These are phyloP conservation scores for Penicillium sp. DNA, from an alignment of 2,329 filamentous ascomycete species.

Conservation along the genomic window DNA sequence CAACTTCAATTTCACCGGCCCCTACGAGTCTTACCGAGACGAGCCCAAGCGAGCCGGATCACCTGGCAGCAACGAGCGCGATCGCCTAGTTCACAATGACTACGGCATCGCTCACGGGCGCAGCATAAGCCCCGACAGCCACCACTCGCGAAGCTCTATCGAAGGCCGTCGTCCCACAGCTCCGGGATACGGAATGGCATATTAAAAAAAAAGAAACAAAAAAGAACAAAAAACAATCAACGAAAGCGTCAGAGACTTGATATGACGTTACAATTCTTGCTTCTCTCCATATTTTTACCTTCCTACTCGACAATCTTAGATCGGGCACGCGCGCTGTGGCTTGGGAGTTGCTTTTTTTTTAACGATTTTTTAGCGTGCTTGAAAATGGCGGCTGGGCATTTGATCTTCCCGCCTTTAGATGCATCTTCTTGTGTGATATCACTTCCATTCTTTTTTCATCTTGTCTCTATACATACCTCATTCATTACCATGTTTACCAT, in stretches of 20 bases:
- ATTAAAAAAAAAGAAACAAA: constrained; percentile 20
- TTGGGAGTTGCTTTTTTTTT: constrained; percentile 10
- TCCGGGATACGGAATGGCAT: constrained; percentile 38
- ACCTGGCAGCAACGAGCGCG: constrained; percentile 36
- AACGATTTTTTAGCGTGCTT: constrained; percentile 13
- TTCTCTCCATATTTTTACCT: background rate
- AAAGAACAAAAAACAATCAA: background rate
- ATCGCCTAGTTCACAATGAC: constrained; percentile 34
- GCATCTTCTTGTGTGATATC: constrained; percentile 14
- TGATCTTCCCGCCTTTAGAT: constrained; percentile 4
- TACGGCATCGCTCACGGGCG: constrained; percentile 32
- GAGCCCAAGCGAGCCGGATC: constrained; percentile 28
- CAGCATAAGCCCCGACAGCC: constrained; percentile 25
- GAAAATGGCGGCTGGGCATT: constrained; percentile 8
- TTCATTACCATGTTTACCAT: constrained; percentile 8
- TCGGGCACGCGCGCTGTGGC: constrained; percentile 1
- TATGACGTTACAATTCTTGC: constrained; percentile 2
- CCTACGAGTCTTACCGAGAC: constrained; percentile 44
- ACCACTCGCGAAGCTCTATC: constrained; percentile 31
- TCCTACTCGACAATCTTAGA: constrained; percentile 1
- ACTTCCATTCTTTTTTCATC: constrained; percentile 8
- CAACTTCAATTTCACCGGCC: constrained; percentile 43
- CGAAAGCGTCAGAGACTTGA: constrained; percentile 4
- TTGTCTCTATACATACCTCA: constrained; percentile 13
- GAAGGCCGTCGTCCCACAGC: constrained; percentile 33